Evolutionary conservation across 1,139 yeast species (phyloP), one percentile per base, ranked within the genome.

Genomic region (Kodamaea plutei): DNA sequence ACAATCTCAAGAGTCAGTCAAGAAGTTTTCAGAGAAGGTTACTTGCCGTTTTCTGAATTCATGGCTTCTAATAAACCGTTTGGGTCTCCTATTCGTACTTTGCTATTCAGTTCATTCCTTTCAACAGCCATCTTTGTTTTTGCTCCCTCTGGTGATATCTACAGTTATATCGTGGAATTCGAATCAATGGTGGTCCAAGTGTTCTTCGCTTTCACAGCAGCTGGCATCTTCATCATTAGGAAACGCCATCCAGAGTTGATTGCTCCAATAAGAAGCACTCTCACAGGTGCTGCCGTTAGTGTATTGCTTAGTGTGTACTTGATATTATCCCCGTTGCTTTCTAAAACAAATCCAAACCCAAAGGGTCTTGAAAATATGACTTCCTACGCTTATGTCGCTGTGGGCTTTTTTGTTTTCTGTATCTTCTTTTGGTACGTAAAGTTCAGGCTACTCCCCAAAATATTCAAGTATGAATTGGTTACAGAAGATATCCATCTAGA

Each of bases 81-180:
- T 36, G 75, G 73, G 9, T 73, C 82, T 1, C 84, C 85, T 2
- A 48, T 77, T 13, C 69, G 70, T 7, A 57, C 80, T 1, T 51
- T 67, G 19, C 23, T 46, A 42, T 73, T 51, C 58, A 60, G 70
- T 38, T 52, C 62, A 12, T 20, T 42, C 2, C 41, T 66, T 9
- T 54, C 69, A 2, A 56, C 65, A 0, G 11, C 51, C 3, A 49
- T 83, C n/a, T 63, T 83, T 36, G 45, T 76, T 2, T 73, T 79
- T 2, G 79, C 85, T 18, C 89, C 91, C 7, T 75, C 79, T 17
- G 89, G 88, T 13, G 91, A 83, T 47, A 81, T 88, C 20, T 84
- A 83, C 61, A 78, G 79, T 47, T 82, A 83, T 48, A 76, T 84
- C 45, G 64, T 83, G 44, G 79, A 84, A 40, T 61, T 83, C 46